Evolutionary conservation across 768 basidiomycete genomes (phyloP).

Genomic region (Suillus brevipes): DNA sequence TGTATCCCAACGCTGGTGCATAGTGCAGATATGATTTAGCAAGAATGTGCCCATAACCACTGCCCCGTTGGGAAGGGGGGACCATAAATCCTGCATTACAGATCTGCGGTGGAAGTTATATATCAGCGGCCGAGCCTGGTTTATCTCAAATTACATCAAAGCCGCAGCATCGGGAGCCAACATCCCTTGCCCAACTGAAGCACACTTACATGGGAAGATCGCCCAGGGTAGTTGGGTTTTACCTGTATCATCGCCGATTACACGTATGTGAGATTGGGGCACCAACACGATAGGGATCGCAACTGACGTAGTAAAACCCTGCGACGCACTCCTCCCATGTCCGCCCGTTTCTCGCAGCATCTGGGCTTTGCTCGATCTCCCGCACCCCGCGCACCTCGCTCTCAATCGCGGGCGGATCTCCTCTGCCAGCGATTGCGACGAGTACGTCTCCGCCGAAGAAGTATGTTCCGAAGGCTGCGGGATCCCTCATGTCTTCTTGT

Average conservation of each 20-base stretch:
- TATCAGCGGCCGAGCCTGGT: neutral
- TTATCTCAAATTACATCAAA: neutral
- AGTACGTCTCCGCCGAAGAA: constrained; percentile 80
- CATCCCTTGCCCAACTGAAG: neutral
- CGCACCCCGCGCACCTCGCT: constrained; percentile 17
- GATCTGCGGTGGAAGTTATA: constrained; percentile 44
- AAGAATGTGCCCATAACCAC: constrained; percentile 68
- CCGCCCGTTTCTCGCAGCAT: constrained; percentile 47
- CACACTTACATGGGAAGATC: constrained; percentile 81
- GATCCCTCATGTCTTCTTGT: constrained; percentile 63
- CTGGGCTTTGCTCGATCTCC: constrained; percentile 35
- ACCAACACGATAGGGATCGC: constrained; percentile 8
- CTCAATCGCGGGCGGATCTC: constrained; percentile 16
- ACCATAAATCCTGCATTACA: constrained; percentile 92
- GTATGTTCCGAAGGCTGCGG: constrained; percentile 65
- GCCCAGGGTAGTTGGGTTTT: constrained; percentile 88
- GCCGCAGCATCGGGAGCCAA: neutral
- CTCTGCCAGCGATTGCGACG: constrained; percentile 50
- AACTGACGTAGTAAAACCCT: constrained; percentile 76
- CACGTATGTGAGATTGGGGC: constrained; percentile 8
- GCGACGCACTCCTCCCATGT: constrained; percentile 70
- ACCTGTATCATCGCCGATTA: constrained; percentile 39
- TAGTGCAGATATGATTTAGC: constrained; percentile 80
- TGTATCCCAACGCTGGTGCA: constrained; percentile 75
- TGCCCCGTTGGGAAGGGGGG: constrained; percentile 57